These are phyloP conservation scores for Phytophthora nicotianae DNA, from an alignment of 352 stramenopile genomes.

Conservation along the genomic window DNA sequence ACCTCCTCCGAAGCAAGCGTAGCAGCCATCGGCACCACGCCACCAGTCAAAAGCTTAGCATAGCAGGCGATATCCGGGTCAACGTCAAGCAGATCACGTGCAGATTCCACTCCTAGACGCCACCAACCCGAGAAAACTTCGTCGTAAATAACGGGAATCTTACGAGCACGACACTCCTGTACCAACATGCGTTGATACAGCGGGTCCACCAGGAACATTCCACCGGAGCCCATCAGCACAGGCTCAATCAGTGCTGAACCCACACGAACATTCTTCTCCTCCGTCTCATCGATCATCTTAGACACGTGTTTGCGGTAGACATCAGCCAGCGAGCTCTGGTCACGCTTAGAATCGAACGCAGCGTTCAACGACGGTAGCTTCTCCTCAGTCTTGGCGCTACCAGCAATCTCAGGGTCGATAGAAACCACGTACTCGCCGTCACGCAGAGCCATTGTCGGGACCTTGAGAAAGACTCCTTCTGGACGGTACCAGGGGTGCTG, in stretches of 20 bases:
- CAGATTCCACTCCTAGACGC: constrained; percentile 88
- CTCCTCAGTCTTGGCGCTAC: constrained; percentile 32
- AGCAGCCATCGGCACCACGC: constrained; percentile 84
- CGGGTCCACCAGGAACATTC: constrained; percentile 92
- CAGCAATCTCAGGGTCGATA: constrained; percentile 55
- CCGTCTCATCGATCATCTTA: constrained; percentile 50
- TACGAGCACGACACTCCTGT: constrained; percentile 66
- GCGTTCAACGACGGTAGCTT: constrained; percentile 50
- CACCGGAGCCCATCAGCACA: constrained; percentile 88
- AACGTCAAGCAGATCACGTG: constrained; percentile 81
- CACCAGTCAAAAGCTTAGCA: constrained; percentile 92
- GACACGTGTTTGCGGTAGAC: constrained; percentile 75
- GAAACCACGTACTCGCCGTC: constrained; percentile 65
- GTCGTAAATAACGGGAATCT: constrained; percentile 93
- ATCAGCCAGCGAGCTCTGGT: constrained; percentile 42
- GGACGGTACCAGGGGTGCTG: constrained; percentile 93
- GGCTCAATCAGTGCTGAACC: constrained; percentile 89
- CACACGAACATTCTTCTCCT: constrained; percentile 48
- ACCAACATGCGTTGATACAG: constrained; percentile 92
- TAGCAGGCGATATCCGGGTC: constrained; percentile 93
- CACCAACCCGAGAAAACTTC: constrained; percentile 93
- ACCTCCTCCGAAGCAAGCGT: constrained; percentile 90
- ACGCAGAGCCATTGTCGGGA: constrained; percentile 71
- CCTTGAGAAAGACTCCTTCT: constrained; percentile 81
- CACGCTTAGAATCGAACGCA: constrained; percentile 55